Conservation (phyloP, 1,284 basidiomycete genomes). For the Ganoderma lingzhi region DNA sequence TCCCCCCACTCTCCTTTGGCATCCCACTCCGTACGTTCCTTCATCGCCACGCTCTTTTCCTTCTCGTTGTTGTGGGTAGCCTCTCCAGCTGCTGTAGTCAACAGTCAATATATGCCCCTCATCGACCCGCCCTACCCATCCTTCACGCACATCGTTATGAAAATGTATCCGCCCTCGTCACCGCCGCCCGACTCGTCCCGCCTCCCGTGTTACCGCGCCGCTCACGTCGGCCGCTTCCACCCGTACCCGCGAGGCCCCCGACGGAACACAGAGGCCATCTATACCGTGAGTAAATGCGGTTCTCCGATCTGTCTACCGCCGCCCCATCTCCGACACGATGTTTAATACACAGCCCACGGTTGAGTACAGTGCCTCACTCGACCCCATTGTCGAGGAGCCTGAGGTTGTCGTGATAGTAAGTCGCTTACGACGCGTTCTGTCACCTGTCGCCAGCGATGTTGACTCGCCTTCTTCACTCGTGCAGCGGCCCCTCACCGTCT, state of each 20-base stretch:
- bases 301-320: not conserved
- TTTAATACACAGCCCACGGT: not conserved
- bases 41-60: not conserved
- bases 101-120: not conserved
- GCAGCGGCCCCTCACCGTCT: not conserved
- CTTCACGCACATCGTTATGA: not conserved
- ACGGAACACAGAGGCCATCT: not conserved
- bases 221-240: not conserved
- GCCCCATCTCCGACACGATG: not conserved
- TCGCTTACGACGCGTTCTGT: not conserved
- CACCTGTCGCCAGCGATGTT: not conserved
- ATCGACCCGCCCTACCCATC: slow-evolving; percentile 1
- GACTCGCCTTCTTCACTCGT: not conserved
- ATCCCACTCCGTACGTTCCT: not conserved
- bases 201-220: not conserved
- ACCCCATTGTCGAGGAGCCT: not conserved
- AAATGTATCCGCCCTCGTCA: not conserved
- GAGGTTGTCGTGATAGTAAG: not conserved
- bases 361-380: not conserved
- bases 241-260: not conserved
- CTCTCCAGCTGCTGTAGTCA: not conserved
- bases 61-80: not conserved
- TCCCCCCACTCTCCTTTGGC: not conserved
- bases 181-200: not conserved
- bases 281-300: slow-evolving; percentile 2